Conservation (phyloP, 2,329 filamentous ascomycete species). For the Domatiomyces globalis region DNA sequence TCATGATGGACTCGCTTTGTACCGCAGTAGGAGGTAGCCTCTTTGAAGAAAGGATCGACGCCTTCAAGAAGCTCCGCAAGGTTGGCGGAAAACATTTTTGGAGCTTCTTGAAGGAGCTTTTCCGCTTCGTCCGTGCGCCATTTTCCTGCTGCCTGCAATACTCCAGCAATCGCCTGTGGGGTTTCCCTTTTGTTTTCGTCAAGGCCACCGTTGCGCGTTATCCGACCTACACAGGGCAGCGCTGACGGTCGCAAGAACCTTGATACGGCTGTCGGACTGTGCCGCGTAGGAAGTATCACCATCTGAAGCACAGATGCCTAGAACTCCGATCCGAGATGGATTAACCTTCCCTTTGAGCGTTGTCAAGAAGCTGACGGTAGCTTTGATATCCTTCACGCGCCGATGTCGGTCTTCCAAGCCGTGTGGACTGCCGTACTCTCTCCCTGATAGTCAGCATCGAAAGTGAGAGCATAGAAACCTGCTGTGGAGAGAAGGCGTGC, state of each 20-base stretch:
- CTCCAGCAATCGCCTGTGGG: slow-evolving; percentile 1
- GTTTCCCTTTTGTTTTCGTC: slow-evolving; percentile 3
- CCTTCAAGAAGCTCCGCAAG: slow-evolving; percentile 1
- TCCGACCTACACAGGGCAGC: slow-evolving; percentile 22
- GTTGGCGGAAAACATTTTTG: slow-evolving; percentile 4
- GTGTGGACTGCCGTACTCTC: slow-evolving; percentile 23
- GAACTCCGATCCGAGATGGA: slow-evolving; percentile 23
- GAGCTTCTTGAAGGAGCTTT: slow-evolving; percentile 1
- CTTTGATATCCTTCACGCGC: slow-evolving; percentile 25
- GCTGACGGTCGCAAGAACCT: slow-evolving; percentile 24
- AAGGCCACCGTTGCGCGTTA: slow-evolving; percentile 18
- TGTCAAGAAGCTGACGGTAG: slow-evolving; percentile 25
- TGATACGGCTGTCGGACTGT: slow-evolving; percentile 26
- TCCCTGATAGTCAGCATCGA: slow-evolving; percentile 29
- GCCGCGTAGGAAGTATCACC: slow-evolving; percentile 25
- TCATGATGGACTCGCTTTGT: slow-evolving; percentile 13
- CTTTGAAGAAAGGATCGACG: slow-evolving; percentile 9
- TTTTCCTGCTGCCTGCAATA: slow-evolving; percentile 4
- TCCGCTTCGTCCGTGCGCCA: slow-evolving; percentile 5
- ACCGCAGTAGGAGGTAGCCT: slow-evolving; percentile 15
- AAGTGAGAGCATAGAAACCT: slow-evolving; percentile 25
- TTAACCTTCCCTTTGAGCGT: slow-evolving; percentile 19
- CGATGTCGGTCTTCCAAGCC: slow-evolving; percentile 26
- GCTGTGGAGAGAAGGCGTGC: slow-evolving; percentile 20
- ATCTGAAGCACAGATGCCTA: slow-evolving; percentile 29